phyloP scores from a whole-genome alignment of 768 basidiomycete genomes.

The Collybia sp. region DNA sequence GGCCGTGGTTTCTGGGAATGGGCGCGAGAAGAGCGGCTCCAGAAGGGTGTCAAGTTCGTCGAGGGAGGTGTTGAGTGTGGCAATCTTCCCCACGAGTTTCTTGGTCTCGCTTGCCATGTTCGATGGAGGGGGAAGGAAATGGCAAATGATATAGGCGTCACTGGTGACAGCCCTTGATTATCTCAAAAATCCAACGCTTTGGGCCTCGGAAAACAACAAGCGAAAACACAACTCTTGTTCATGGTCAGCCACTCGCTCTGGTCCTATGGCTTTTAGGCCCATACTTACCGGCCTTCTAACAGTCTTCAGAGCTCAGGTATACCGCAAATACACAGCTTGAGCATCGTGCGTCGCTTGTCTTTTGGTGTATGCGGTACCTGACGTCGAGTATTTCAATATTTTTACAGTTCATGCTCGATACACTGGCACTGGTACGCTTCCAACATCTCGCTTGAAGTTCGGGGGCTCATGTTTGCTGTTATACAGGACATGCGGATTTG shows the following conservation, averaged over 20 bases:
- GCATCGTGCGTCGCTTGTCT: slow-evolving; percentile 60
- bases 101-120: slow-evolving; percentile 42
- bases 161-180: too few relatives aligned
- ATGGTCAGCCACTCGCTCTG: slow-evolving; percentile 35
- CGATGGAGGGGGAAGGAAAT: slow-evolving; percentile 1
- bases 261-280: slow-evolving; percentile 3
- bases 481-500: slow-evolving; percentile 87
- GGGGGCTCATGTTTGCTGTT: neutral
- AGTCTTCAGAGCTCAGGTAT: slow-evolving; percentile 92
- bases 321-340: slow-evolving; percentile 96
- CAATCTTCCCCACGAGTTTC: slow-evolving; percentile 42
- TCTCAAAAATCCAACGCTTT: neutral
- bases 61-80: slow-evolving; percentile 50
- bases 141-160: too few relatives aligned
- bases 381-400: slow-evolving; percentile 11
- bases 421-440: slow-evolving; percentile 81
- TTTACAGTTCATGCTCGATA: slow-evolving; percentile 87
- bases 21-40: slow-evolving; percentile 61
- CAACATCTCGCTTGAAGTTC: slow-evolving; percentile 1
- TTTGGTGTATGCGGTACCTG: too few relatives aligned
- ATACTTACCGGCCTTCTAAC: slow-evolving; percentile 8
- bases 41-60: slow-evolving; percentile 66
- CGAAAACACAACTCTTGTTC: slow-evolving; percentile 26
- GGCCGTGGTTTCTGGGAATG: slow-evolving; percentile 62
- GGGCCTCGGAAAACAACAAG: slow-evolving; percentile 18